Evolutionary conservation across 352 stramenopile genomes (phyloP).

Genomic region (Globisporangium okanoganense): DNA sequence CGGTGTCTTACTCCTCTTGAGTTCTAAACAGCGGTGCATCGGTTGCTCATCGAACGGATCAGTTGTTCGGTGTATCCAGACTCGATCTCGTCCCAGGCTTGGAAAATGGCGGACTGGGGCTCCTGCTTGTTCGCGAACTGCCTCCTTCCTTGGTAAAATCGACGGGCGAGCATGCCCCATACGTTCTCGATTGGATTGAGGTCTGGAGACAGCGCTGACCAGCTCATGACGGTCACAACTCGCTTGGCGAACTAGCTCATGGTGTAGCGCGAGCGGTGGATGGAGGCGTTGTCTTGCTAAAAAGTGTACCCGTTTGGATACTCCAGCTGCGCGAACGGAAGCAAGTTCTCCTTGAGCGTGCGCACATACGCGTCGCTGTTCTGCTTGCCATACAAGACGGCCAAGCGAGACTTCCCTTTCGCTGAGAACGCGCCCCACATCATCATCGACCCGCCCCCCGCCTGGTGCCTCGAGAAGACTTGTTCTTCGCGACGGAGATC

Average conservation of each 20-base stretch:
- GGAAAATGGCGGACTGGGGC: not conserved
- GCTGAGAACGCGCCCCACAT: not conserved
- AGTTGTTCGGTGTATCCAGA: not conserved
- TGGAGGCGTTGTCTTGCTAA: not conserved
- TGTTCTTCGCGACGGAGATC: too few relatives aligned
- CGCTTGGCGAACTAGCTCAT: not conserved
- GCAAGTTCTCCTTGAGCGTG: not conserved
- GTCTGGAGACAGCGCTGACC: not conserved
- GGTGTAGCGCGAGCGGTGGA: not conserved
- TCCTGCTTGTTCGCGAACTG: not conserved
- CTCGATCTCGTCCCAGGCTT: constrained; percentile 1
- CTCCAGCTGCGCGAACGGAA: not conserved
- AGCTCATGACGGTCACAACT: not conserved
- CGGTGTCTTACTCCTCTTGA: not conserved
- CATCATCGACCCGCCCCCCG: too few relatives aligned
- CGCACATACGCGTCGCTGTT: not conserved
- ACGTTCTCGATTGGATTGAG: constrained; percentile 2
- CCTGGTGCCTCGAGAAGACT: too few relatives aligned
- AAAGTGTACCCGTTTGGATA: not conserved
- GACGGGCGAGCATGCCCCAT: not conserved
- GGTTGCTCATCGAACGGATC: not conserved
- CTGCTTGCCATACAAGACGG: not conserved
- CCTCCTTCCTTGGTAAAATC: not conserved
- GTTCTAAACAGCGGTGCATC: not conserved
- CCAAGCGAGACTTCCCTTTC: not conserved